Conservation (phyloP, 208 protist species). For the Borovskyia barvae region DNA sequence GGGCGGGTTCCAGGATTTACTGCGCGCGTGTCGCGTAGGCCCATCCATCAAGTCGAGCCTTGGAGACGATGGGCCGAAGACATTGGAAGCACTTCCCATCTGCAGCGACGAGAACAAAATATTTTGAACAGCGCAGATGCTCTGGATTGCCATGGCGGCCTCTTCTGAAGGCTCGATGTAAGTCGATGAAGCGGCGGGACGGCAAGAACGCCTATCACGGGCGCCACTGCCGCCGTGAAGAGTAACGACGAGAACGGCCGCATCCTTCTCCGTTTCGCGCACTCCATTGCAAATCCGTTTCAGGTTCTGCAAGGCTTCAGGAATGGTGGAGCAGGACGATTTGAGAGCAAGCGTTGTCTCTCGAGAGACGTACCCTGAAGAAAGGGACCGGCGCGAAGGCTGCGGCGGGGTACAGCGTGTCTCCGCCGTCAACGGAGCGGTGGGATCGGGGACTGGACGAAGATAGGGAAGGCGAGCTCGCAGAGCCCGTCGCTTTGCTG, state of each 20-base stretch:
- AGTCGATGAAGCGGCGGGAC: not conserved
- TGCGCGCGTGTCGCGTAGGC: constrained; percentile 8
- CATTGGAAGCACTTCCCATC: constrained; percentile 1
- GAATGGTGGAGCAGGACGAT: constrained; percentile 12
- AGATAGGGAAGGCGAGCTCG: constrained; percentile 23
- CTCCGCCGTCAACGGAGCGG: not conserved
- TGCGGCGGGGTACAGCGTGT: not conserved
- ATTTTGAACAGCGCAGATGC: constrained; percentile 14
- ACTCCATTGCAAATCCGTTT: constrained; percentile 19
- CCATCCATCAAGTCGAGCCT: not conserved
- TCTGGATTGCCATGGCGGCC: constrained; percentile 11
- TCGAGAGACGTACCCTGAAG: not conserved
- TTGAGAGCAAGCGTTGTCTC: not conserved
- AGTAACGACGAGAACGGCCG: not conserved
- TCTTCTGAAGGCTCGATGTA: constrained; percentile 2
- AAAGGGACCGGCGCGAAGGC: constrained; percentile 11
- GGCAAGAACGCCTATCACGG: constrained; percentile 10
- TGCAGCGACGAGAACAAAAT: constrained; percentile 28
- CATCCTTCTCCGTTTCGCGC: constrained; percentile 6
- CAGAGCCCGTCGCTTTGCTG: constrained; percentile 16
- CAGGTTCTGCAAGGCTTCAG: constrained; percentile 15
- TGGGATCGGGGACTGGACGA: not conserved
- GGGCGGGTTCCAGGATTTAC: constrained; percentile 12
- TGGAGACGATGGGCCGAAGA: not conserved
- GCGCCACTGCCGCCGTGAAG: not conserved